Conservation (phyloP, 192 early-diverging fungal species). For the Chytriomyces hyalinus region DNA sequence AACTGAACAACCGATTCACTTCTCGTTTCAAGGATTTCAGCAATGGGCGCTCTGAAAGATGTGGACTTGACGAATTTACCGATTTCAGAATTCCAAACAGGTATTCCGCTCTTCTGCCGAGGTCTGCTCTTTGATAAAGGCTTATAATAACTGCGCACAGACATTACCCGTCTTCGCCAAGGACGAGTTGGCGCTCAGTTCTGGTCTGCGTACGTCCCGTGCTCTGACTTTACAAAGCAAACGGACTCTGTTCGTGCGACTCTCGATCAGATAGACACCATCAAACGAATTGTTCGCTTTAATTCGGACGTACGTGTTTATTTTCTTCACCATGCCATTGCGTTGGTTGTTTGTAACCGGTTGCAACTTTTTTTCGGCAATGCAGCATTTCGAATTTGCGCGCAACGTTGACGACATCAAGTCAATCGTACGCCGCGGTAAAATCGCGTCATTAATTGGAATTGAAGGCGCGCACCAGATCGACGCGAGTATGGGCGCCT, state of each 20-base stretch:
- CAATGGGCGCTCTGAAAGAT: constrained; percentile 14
- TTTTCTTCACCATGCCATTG: not conserved
- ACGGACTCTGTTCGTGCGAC: constrained; percentile 40
- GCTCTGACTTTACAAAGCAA: constrained; percentile 24
- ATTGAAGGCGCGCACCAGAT: constrained; percentile 72
- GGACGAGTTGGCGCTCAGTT: constrained; percentile 48
- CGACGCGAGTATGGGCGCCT: constrained; percentile 57
- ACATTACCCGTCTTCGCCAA: constrained; percentile 39
- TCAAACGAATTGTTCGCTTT: constrained; percentile 58
- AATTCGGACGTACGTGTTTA: constrained; percentile 43
- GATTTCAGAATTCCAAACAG: constrained; percentile 23
- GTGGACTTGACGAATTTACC: constrained; percentile 39
- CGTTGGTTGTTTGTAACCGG: not conserved
- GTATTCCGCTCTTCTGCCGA: not conserved
- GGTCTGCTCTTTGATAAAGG: not conserved
- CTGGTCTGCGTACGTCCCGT: constrained; percentile 50
- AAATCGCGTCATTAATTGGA: constrained; percentile 68
- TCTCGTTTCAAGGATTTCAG: not conserved
- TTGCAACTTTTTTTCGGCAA: not conserved
- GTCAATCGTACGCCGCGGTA: constrained; percentile 43
- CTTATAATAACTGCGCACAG: constrained; percentile 18
- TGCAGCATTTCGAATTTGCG: constrained; percentile 51
- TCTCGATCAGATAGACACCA: constrained; percentile 66
- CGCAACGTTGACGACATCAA: constrained; percentile 51
- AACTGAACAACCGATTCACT: too few relatives aligned